Percentiles rank a stretch among this genome's conserved stretches.
Conservation (phyloP, 169 alveolate genomes). For the Plasmodium fragile region DNA sequence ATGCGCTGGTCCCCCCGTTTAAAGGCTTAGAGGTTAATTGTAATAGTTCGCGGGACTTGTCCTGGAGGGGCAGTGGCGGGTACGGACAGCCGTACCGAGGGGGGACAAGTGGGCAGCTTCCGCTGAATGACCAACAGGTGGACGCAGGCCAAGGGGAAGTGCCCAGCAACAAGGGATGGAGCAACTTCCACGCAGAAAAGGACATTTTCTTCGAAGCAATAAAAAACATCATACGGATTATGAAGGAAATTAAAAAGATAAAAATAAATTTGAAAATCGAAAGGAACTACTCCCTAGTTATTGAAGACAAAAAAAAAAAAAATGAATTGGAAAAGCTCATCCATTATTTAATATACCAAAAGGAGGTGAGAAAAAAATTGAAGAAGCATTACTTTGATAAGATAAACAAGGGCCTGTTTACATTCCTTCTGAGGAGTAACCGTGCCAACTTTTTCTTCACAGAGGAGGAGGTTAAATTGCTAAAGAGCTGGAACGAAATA, state of each 20-base stretch:
- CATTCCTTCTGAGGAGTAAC: constrained; percentile 53
- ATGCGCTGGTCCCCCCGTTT: neutral
- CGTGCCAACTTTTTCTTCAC: constrained; percentile 36
- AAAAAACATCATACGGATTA: constrained; percentile 27
- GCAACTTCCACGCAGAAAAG: constrained; percentile 15
- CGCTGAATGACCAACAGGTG: neutral
- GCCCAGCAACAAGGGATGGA: neutral
- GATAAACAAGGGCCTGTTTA: constrained; percentile 46
- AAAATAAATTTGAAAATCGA: constrained; percentile 16
- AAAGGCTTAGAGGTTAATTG: neutral
- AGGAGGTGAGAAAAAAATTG: constrained; percentile 28
- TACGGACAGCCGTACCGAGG: neutral
- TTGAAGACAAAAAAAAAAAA: constrained; percentile 29
- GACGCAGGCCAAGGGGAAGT: neutral
- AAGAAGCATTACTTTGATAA: constrained; percentile 43
- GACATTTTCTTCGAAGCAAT: constrained; percentile 48
- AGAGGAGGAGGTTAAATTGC: constrained; percentile 24
- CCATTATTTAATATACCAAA: constrained; percentile 40
- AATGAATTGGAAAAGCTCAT: constrained; percentile 36
- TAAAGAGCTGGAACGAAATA: constrained; percentile 37
- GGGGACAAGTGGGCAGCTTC: neutral
- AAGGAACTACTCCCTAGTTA: constrained; percentile 7
- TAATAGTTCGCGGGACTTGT: neutral
- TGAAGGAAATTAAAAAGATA: constrained; percentile 46
- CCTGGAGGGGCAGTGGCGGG: neutral